Percentiles rank a stretch among this genome's conserved stretches.
Evolutionary conservation across 2,329 filamentous ascomycete genomes (phyloP).

Genomic region (Beauveria caledonica): DNA sequence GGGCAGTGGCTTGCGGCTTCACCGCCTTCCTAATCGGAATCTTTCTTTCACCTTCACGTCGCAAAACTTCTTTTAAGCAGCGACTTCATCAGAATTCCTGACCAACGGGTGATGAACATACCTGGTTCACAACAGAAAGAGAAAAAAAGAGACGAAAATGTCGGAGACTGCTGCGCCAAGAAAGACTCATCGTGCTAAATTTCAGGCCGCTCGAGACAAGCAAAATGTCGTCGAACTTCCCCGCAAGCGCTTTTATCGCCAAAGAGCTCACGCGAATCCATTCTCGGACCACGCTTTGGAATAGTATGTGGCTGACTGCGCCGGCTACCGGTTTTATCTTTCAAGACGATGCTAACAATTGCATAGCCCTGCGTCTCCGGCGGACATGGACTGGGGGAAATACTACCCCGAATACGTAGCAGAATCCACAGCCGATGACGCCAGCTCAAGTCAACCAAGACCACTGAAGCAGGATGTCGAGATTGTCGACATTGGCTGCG

Average conservation of each 20-base stretch:
- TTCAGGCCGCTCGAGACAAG: constrained; percentile 47
- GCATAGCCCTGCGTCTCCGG: constrained; percentile 65
- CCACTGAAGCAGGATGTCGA: constrained; percentile 60
- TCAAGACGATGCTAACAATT: constrained; percentile 3
- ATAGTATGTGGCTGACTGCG: constrained; percentile 55
- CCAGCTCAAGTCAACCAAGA: constrained; percentile 16
- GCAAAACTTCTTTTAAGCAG: constrained; percentile 3
- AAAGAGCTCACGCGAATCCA: constrained; percentile 93
- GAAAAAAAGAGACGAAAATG: constrained; percentile 15
- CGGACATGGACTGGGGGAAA: constrained; percentile 82
- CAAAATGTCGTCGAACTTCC: constrained; percentile 57
- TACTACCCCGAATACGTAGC: constrained; percentile 70
- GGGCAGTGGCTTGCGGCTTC: not conserved
- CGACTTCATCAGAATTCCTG: not conserved
- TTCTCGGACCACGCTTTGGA: constrained; percentile 88
- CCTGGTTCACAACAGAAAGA: not conserved
- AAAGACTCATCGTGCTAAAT: constrained; percentile 57
- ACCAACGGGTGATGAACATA: too few species aligned
- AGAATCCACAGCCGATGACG: constrained; percentile 24
- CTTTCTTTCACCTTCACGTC: not conserved
- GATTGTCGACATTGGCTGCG: constrained; percentile 93
- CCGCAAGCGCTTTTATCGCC: constrained; percentile 92
- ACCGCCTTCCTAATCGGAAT: constrained; percentile 13
- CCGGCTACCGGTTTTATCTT: not conserved
- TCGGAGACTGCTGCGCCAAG: constrained; percentile 37